Percentiles rank a stretch among this genome's conserved stretches.
Conservation (phyloP, 176 grass and related monocot genomes). For the Cenchrus fungigraminus region DNA sequence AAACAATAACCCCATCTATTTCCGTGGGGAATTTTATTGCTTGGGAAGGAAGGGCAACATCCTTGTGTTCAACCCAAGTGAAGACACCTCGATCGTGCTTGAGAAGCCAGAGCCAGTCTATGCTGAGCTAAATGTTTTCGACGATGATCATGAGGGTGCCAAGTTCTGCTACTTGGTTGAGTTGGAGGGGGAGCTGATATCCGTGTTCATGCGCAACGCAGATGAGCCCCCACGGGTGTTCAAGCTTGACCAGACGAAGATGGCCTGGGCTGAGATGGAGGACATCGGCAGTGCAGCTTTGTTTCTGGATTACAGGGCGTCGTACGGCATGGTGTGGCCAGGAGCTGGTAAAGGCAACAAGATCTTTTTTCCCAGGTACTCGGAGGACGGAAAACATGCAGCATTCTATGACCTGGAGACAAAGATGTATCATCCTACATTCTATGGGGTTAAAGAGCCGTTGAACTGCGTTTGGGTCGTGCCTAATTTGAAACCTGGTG, state of each 20-base stretch:
- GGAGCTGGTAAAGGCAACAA: neutral
- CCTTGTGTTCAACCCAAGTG: neutral
- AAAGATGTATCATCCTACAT: neutral
- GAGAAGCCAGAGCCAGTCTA: slow-evolving; percentile 4
- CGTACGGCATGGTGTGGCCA: neutral
- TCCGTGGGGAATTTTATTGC: slow-evolving; percentile 13
- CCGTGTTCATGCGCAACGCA: neutral
- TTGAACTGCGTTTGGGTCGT: neutral
- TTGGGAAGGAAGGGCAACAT: slow-evolving; percentile 6
- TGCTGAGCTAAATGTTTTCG: neutral
- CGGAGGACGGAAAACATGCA: neutral
- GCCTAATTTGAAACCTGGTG: neutral
- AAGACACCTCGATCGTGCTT: neutral
- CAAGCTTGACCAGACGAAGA: neutral
- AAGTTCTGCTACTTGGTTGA: slow-evolving; percentile 11
- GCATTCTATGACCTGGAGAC: slow-evolving; percentile 4
- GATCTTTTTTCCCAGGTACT: neutral
- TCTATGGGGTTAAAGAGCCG: neutral
- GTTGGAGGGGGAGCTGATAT: neutral
- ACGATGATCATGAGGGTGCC: neutral
- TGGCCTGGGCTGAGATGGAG: neutral
- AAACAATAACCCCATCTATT: slow-evolving; percentile 20
- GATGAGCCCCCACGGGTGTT: neutral
- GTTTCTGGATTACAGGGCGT: neutral
- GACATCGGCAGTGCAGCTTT: slow-evolving; percentile 11